Evolutionary conservation across 306 rosid genomes (phyloP), one percentile per base, ranked within the genome.

Genomic region (Prunus mira): DNA sequence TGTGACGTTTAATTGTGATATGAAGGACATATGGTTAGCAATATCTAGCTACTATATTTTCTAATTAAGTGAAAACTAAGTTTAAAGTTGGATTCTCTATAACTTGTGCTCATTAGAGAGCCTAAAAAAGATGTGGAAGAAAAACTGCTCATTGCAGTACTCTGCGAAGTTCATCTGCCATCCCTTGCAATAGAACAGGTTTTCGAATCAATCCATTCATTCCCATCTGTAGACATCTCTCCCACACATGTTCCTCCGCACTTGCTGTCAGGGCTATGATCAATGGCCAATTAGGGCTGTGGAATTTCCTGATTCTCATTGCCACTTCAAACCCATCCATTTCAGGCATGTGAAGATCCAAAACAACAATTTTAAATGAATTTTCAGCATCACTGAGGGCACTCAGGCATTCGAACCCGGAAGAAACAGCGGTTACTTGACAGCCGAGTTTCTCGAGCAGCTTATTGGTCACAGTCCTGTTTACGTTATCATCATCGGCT

Each of bases 301-400:
- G 69, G 73, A 84, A 84, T 74, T 89, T 93, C 68, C 93, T 46
- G 67, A 93, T 85, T 78, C 95, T 85, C 71, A 62, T 67, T 1
- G 93, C 90, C 51, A 89, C 91, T 70, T 93, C 94, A 18, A 86
- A 93, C 15, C 98, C 96, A 70, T 93, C 96, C 85, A 91, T 85
- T 78, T 88, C 91, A n/a, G 90, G 96, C 95, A 93, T 91, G 74
- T 93, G 93, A 74, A 91, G 89, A 78, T 91, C 96, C 77, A 93
- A 67, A 66, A 93, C 77, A 72, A 91, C 79, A 3, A 93, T 74
- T 51, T 79, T 78, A 82, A 77, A 86, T 1, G 85, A 32, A 69
- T 78, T 86, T 17, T 79, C 85, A 1, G 87, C 72, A 0, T 84
- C 79, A 17, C 82, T 85, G n/a, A 88, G 41, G 4, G 84, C 88